Evolutionary conservation across 2,329 filamentous ascomycete genomes (phyloP).

Genomic region (Talaromyces marneffei): DNA sequence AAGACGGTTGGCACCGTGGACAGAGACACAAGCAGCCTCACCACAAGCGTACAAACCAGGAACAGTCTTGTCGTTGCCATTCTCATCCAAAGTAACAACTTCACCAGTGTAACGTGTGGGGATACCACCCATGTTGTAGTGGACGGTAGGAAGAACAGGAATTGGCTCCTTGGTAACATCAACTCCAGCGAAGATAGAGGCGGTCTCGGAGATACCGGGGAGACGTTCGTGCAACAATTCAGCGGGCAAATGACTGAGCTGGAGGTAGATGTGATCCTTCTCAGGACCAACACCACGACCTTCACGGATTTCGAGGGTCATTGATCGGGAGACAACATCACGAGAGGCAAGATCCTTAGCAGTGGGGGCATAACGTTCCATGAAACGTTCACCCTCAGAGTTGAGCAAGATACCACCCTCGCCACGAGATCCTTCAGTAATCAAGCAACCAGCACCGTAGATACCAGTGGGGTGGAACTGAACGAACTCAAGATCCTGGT

Average conservation of each 20-base stretch:
- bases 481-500: conserved; percentile 99
- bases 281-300: conserved; percentile 94
- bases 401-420: conserved; percentile 98
- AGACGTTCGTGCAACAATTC: conserved; percentile 94
- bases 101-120: conserved; percentile 96
- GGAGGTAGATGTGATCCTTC: conserved; percentile 98
- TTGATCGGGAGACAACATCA: conserved; percentile 93
- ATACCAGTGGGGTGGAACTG: conserved; percentile 99
- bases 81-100: conserved; percentile 79
- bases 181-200: conserved; percentile 93
- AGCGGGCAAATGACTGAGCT: conserved; percentile 88
- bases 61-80: conserved; percentile 86
- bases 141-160: conserved; percentile 89
- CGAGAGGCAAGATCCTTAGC: conserved; percentile 96
- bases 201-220: conserved; percentile 97
- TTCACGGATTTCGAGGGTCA: conserved; percentile 97
- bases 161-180: conserved; percentile 97
- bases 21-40: conserved; percentile 94
- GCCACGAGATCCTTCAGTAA: conserved; percentile 95
- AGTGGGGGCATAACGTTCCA: conserved; percentile 96
- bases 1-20: conserved; percentile 96
- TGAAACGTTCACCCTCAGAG: conserved; percentile 97
- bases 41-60: conserved; percentile 93
- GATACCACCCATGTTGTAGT: conserved; percentile 99
- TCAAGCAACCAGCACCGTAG: conserved; percentile 95